Base-by-base conservation (phyloP, 176 grass and related monocot genomes). In the Eragrostis nindensis region DNA sequence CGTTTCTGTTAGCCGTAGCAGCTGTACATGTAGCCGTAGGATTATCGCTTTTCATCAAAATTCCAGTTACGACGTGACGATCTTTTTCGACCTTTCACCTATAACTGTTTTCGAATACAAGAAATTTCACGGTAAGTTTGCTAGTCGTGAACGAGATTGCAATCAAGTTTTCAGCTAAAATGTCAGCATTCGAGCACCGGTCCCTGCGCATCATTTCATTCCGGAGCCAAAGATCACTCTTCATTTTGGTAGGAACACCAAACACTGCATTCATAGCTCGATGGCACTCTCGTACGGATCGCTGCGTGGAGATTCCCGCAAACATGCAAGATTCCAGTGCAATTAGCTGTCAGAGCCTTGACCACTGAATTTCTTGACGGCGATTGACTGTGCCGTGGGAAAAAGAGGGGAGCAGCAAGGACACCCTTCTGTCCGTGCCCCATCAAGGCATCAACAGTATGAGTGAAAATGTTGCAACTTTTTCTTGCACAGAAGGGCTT, bases 341-440 rank as follows among this genome's bases (percentile, higher is more conserved):
- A 45, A 60, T 67, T 38, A 32, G 48, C 40, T 73, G 86, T 40
- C 74, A 59, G 50, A 53, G 19, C 16, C 68, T 73, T 57, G 73
- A 11, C 48, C 5, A 14, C 25, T 61, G 13, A 61, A 62, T 74
- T 67, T 60, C 25, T 24, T 40, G 60, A 17, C 8, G 18, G 11
- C 7, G 44, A 32, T 54, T 1, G 0, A 53, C 53, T 32, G 46
- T 39, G 3, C 41, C 39, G 8, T 17, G 32, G 32, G 32, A 36
- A 36, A 30, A 44, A 41, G 29, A 57, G 42, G 65, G 15, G 7
- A 70, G 36, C 21, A 77, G 18, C 15, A 71, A 78, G 75, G 68
- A 79, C 75, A n/a, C 17, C 25, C 5, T 72, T 29, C 18, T 54
- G 36, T 16, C 62, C 65, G 75, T 27, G 57, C 57, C 71, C 8